Base-by-base conservation (phyloP, 257 asterid species). In the Coffea eugenioides region DNA sequence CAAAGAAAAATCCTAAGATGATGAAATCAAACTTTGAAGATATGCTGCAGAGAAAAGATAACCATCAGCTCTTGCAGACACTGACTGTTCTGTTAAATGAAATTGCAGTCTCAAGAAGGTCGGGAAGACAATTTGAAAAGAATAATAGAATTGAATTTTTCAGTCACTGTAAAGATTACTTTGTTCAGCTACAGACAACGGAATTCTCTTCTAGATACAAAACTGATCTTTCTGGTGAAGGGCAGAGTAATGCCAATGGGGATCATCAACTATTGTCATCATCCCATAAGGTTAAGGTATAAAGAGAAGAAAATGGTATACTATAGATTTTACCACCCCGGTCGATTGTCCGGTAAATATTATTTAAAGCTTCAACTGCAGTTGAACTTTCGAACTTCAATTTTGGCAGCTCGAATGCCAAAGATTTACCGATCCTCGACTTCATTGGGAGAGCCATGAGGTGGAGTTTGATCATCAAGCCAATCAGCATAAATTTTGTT, bases 401-500 rank as follows among this genome's bases (percentile, higher is more conserved):
- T 71, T 59, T 39, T 78, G 70, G 36, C 71, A n/a, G 69, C 62
- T 25, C 10, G 16, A 48, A 15, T 21, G 0, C 72, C 68, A 16
- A 61, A 46, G 45, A 31, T 52, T 64, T 67, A 76, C 76, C 75
- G 43, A 31, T n/a, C 66, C 14, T 83, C 86, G 8, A 77, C 90
- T 41, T 85, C 80, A n/a, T 21, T 23, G 3, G 90, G 85, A 20
- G 86, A 76, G 78, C 65, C 72, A 69, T 74, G 82, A 16, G 89
- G 96, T 6, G 94, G 91, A 15, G 90, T 79, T 36, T 73, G 74
- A 77, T 88, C 91, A 48, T 92, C 95, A 15, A 90, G 54, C 98
- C 98, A 94, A 71, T 92, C 97, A 3, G 88, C 98, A 48, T 94
- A 94, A 1, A 92, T 90, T 4, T 87, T 88, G 69, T 84, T 90